Percentiles rank a stretch among this genome's conserved stretches.
phyloP scores from a whole-genome alignment of 495 filamentous ascomycete genomes.

The Xylaria telfairii region DNA sequence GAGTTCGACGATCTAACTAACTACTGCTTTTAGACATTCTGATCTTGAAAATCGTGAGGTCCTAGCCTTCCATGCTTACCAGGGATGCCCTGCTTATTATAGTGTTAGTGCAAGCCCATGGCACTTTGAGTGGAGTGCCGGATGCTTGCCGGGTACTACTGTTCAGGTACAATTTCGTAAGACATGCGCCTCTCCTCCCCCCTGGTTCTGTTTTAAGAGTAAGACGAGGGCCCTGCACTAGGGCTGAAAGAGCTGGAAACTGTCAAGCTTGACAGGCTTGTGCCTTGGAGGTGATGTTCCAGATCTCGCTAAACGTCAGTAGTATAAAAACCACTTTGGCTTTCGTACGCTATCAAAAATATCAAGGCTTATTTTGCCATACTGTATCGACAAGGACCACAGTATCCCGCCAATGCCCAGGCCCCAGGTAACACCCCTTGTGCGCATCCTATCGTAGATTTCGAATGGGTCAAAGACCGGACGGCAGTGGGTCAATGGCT shows the following conservation, averaged over 20 bases:
- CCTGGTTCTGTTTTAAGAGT: conserved; percentile 7
- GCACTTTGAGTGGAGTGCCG: conserved; percentile 21
- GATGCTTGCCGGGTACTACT: conserved; percentile 20
- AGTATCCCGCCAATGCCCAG: background rate
- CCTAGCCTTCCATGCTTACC: conserved; percentile 8
- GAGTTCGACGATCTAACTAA: conserved; percentile 4
- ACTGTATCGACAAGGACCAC: background rate
- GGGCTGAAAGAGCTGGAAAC: conserved; percentile 17
- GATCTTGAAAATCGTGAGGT: conserved; percentile 12
- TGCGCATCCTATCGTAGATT: conserved; percentile 6
- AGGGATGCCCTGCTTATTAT: conserved; percentile 17
- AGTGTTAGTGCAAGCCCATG: conserved; percentile 4
- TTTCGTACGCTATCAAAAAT: background rate
- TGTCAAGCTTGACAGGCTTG: conserved; percentile 14
- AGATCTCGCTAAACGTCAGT: background rate
- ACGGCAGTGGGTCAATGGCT: conserved; percentile 5
- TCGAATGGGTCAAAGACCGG: conserved; percentile 1
- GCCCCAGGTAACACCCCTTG: background rate
- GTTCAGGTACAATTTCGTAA: conserved; percentile 1
- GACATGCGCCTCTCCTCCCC: background rate
- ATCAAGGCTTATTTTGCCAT: background rate
- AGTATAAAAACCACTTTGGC: background rate
- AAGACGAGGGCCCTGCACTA: conserved; percentile 1
- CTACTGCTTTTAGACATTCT: background rate
- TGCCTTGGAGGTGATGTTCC: background rate